Evolutionary conservation across 148 eudicot species (phyloP).

Genomic region (Rhododendron ferrugineum): DNA sequence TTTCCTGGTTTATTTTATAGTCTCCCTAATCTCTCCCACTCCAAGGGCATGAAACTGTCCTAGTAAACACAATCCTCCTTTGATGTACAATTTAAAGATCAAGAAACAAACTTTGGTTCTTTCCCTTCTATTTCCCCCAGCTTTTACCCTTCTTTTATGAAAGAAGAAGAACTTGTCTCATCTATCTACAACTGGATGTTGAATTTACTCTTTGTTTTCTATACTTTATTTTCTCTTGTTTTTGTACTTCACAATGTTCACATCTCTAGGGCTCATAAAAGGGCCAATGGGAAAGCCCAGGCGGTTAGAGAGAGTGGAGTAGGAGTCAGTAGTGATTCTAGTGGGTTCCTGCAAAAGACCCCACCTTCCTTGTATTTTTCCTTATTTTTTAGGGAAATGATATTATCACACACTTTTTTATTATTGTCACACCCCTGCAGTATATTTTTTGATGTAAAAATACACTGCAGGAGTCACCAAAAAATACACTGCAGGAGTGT

Average conservation of each 20-base stretch:
- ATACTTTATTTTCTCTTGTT: neutral
- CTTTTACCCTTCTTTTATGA: neutral
- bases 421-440: too few relatives aligned
- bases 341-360: conserved; percentile 63
- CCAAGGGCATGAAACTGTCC: neutral
- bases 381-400: too few relatives aligned
- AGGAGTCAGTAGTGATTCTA: conserved; percentile 68
- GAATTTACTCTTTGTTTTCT: neutral
- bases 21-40: neutral
- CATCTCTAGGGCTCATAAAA: conserved; percentile 21
- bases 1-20: too few relatives aligned
- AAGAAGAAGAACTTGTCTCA: neutral
- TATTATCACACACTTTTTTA: too few relatives aligned
- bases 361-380: conserved; percentile 21
- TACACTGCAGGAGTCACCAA: too few relatives aligned
- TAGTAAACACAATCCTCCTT: conserved; percentile 1
- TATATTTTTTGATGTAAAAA: too few relatives aligned
- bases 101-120: conserved; percentile 12
- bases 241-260: conserved; percentile 5
- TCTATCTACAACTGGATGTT: neutral
- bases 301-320: conserved; percentile 70
- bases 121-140: conserved; percentile 4
- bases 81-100: neutral
- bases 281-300: conserved; percentile 54
- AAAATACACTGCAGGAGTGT: too few relatives aligned